A percentile compares a stretch with the other conserved stretches of the same genome.
Evolutionary conservation across 306 rosid genomes (phyloP).

Genomic region (Aeschynomene evenia): DNA sequence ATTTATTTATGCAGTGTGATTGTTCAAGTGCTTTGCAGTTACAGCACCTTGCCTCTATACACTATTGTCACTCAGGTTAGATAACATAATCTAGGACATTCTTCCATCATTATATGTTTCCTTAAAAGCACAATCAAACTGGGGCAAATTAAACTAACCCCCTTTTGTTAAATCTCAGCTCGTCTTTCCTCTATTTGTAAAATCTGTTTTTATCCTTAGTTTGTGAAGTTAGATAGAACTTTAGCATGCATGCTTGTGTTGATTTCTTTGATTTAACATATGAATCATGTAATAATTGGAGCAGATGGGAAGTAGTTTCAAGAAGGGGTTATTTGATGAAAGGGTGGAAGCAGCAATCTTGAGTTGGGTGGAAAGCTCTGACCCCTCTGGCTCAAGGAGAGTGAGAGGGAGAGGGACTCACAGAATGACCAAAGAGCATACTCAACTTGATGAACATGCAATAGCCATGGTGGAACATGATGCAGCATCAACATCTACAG

Average conservation of each 20-base stretch:
- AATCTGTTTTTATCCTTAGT: too few relatives aligned
- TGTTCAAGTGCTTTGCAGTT: slow-evolving; percentile 97
- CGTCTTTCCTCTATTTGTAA: too few relatives aligned
- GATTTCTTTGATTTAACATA: neutral
- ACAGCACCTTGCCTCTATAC: slow-evolving; percentile 82
- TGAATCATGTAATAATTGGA: slow-evolving; percentile 17
- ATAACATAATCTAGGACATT: neutral
- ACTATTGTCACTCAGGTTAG: slow-evolving; percentile 76
- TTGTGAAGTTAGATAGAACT: too few relatives aligned
- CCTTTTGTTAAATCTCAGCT: too few relatives aligned
- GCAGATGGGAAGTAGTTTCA: slow-evolving; percentile 70
- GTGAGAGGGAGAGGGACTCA: neutral
- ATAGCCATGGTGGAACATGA: slow-evolving; percentile 28
- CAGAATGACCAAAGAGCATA: slow-evolving; percentile 29
- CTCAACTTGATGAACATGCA: slow-evolving; percentile 43
- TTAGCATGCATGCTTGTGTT: neutral
- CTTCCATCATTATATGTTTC: slow-evolving; percentile 15
- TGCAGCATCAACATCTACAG: slow-evolving; percentile 22
- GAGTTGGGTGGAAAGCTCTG: neutral
- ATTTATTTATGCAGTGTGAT: slow-evolving; percentile 48
- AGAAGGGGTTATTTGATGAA: slow-evolving; percentile 35
- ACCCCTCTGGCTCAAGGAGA: neutral
- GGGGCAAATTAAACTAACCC: too few relatives aligned
- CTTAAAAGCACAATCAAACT: neutral
- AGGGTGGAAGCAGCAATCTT: neutral